phyloP scores from a whole-genome alignment of 2,329 filamentous ascomycete genomes.

The Rugonectria rugulosa region DNA sequence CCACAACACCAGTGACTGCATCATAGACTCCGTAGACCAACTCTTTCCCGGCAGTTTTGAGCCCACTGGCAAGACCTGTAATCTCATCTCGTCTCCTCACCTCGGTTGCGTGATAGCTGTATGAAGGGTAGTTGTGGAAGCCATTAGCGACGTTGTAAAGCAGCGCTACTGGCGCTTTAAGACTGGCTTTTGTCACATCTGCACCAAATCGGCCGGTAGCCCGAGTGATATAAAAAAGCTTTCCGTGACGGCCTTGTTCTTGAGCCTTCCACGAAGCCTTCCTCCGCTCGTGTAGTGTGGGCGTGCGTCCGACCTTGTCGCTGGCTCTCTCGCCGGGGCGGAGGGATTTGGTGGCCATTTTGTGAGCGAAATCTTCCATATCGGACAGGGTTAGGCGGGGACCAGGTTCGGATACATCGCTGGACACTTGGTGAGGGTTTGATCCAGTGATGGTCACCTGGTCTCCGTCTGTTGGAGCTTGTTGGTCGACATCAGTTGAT shows the following conservation, averaged over 20 bases:
- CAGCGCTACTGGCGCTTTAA: constrained; percentile 73
- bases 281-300: constrained; percentile 30
- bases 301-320: constrained; percentile 18
- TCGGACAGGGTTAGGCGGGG: constrained; percentile 31
- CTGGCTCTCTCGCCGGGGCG: constrained; percentile 60
- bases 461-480: background rate
- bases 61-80: constrained; percentile 66
- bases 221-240: constrained; percentile 37
- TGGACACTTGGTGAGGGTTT: background rate
- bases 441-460: constrained; percentile 1
- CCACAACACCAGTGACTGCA: constrained; percentile 71
- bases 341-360: constrained; percentile 43
- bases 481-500: background rate
- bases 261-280: constrained; percentile 36
- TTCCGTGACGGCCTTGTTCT: constrained; percentile 39
- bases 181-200: constrained; percentile 66
- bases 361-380: constrained; percentile 41
- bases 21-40: constrained; percentile 72
- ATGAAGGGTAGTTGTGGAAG: constrained; percentile 75
- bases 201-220: constrained; percentile 62
- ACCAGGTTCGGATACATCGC: background rate
- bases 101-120: constrained; percentile 66
- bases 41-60: constrained; percentile 71
- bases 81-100: constrained; percentile 71
- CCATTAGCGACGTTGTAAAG: constrained; percentile 74